A percentile compares a stretch with the other conserved stretches of the same genome.
phyloP scores from a whole-genome alignment of 2,329 filamentous ascomycete genomes.

The Fusarium ambrosium region DNA sequence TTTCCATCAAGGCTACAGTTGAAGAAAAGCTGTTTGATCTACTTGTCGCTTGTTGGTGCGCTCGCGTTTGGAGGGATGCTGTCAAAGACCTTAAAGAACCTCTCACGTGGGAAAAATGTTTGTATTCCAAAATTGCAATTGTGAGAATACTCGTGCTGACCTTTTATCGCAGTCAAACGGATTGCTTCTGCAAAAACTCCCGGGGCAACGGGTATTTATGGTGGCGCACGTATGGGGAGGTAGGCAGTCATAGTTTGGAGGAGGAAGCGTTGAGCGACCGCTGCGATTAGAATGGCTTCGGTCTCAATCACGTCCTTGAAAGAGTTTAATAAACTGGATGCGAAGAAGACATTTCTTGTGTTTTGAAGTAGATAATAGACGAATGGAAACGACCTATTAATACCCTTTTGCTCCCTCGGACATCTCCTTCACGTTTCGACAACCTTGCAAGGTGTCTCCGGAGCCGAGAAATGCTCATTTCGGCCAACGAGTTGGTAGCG shows the following conservation, averaged over 20 bases:
- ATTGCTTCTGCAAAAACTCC: not conserved
- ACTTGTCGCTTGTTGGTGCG: slow-evolving; percentile 48
- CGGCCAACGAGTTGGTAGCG: not conserved
- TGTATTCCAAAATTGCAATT: not conserved
- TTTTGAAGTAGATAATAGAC: not conserved
- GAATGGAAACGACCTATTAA: not conserved
- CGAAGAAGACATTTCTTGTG: not conserved
- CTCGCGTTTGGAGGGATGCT: slow-evolving; percentile 47
- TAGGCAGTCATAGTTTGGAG: not conserved
- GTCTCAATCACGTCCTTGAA: too few relatives aligned
- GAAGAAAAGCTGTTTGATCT: slow-evolving; percentile 48
- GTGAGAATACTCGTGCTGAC: not conserved
- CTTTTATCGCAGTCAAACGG: slow-evolving; percentile 17
- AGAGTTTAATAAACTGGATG: too few relatives aligned
- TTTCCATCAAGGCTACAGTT: slow-evolving; percentile 39
- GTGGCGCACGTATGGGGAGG: not conserved
- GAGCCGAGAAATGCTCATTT: not conserved
- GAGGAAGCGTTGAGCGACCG: not conserved
- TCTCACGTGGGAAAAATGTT: slow-evolving; percentile 45
- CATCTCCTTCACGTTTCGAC: not conserved
- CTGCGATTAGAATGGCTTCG: not conserved
- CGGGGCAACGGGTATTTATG: slow-evolving; percentile 4
- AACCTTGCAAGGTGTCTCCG: not conserved
- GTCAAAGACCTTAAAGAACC: slow-evolving; percentile 40
- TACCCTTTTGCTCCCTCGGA: not conserved